A percentile compares a stretch with the other conserved stretches of the same genome.
These are phyloP conservation scores for Neonectria punicea DNA, from an alignment of 2,329 filamentous ascomycete species.

Conservation along the genomic window DNA sequence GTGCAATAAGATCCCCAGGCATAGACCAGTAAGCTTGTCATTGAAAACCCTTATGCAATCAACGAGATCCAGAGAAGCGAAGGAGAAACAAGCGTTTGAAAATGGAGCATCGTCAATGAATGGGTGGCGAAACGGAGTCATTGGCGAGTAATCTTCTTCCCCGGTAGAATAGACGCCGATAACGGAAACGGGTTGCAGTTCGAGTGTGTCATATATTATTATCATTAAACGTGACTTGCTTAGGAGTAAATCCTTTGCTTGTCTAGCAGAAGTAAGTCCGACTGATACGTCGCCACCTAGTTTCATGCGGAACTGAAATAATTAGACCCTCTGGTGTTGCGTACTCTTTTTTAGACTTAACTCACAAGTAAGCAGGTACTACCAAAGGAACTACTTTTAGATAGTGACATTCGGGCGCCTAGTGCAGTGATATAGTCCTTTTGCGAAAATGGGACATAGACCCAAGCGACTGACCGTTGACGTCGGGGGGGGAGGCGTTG, in stretches of 20 bases:
- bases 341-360: not conserved
- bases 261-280: conserved; percentile 4
- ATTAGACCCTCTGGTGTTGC: not conserved
- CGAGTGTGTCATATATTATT: conserved; percentile 19
- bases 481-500: conserved; percentile 17
- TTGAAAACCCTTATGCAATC: conserved; percentile 20
- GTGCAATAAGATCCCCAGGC: conserved; percentile 28
- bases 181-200: conserved; percentile 13
- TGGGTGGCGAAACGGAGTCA: conserved; percentile 12
- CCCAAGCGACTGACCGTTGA: conserved; percentile 23
- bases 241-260: conserved; percentile 14
- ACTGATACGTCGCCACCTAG: conserved; percentile 24
- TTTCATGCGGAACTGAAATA: conserved; percentile 27
- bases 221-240: conserved; percentile 9
- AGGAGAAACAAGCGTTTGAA: conserved; percentile 22
- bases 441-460: conserved; percentile 29
- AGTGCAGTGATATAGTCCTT: conserved; percentile 23
- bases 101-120: conserved; percentile 1
- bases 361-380: conserved; percentile 23
- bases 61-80: conserved; percentile 18
- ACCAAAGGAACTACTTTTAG: not conserved
- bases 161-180: conserved; percentile 20
- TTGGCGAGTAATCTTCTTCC: conserved; percentile 8
- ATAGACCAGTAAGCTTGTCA: conserved; percentile 6
- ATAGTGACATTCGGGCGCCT: conserved; percentile 2